These are phyloP conservation scores for Thuidium tamariscinum DNA, from an alignment of 225 moss, liverwort and hornwort species.

Conservation along the genomic window DNA sequence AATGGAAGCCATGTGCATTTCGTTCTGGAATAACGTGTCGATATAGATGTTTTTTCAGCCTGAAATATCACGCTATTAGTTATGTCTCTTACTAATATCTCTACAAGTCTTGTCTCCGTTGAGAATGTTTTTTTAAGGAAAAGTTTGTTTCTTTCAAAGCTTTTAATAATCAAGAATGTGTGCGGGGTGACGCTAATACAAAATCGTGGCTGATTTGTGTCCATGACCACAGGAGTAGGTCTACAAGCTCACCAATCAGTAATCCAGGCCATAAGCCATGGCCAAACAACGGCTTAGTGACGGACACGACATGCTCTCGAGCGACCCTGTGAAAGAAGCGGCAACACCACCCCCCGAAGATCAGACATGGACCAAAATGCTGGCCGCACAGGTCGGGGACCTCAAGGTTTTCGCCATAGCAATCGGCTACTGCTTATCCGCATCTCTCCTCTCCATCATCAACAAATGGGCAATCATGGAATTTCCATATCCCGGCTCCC, in stretches of 20 bases:
- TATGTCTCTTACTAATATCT: background rate
- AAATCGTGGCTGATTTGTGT: background rate
- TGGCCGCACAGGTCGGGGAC: slow-evolving; percentile 15
- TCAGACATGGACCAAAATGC: slow-evolving; percentile 4
- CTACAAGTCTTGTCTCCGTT: background rate
- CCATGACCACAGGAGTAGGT: slow-evolving; percentile 3
- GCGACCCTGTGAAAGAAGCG: background rate
- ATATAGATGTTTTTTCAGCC: background rate
- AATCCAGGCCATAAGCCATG: background rate
- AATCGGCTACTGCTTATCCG: slow-evolving; percentile 68
- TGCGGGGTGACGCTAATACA: background rate
- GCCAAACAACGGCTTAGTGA: background rate
- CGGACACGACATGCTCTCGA: background rate
- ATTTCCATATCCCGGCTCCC: slow-evolving; percentile 70
- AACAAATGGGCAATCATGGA: slow-evolving; percentile 92
- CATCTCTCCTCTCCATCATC: slow-evolving; percentile 77
- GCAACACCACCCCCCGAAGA: background rate
- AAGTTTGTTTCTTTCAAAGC: background rate
- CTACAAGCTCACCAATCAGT: background rate
- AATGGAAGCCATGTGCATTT: background rate
- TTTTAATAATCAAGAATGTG: background rate
- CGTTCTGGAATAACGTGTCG: background rate
- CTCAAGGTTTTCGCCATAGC: slow-evolving; percentile 47
- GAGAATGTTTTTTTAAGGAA: too few species aligned
- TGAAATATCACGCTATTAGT: background rate